phyloP scores from a whole-genome alignment of 306 rosid genomes.

The Benincasa hispida region DNA sequence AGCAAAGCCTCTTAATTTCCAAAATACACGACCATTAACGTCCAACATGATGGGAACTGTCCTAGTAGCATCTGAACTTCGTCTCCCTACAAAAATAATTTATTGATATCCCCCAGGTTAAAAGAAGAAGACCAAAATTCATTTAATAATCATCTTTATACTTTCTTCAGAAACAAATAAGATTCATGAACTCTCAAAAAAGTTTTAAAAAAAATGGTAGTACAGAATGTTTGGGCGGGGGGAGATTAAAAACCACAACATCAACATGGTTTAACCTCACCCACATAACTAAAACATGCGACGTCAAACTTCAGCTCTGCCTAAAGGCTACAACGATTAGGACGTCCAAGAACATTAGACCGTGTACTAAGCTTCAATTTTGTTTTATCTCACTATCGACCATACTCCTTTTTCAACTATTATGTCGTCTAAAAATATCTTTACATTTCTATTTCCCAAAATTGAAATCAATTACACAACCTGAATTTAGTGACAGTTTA shows the following conservation, averaged over 20 bases:
- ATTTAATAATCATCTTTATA: background rate
- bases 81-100: slow-evolving; percentile 11
- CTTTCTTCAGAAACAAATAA: background rate
- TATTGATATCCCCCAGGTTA: background rate
- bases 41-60: slow-evolving; percentile 24
- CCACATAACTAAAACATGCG: background rate
- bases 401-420: background rate
- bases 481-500: background rate
- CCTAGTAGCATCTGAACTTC: slow-evolving; percentile 20
- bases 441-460: background rate
- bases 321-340: background rate
- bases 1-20: slow-evolving; percentile 24
- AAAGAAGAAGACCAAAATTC: background rate
- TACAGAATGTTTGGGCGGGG: background rate
- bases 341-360: background rate
- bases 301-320: background rate
- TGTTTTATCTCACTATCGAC: background rate
- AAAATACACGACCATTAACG: slow-evolving; percentile 27
- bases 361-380: background rate
- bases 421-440: background rate
- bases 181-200: background rate
- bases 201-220: background rate
- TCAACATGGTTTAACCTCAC: background rate
- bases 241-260: background rate
- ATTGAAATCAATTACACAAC: background rate